These are phyloP conservation scores for Funneliformis geosporum DNA, from an alignment of 192 early-diverging fungal species.

Conservation along the genomic window DNA sequence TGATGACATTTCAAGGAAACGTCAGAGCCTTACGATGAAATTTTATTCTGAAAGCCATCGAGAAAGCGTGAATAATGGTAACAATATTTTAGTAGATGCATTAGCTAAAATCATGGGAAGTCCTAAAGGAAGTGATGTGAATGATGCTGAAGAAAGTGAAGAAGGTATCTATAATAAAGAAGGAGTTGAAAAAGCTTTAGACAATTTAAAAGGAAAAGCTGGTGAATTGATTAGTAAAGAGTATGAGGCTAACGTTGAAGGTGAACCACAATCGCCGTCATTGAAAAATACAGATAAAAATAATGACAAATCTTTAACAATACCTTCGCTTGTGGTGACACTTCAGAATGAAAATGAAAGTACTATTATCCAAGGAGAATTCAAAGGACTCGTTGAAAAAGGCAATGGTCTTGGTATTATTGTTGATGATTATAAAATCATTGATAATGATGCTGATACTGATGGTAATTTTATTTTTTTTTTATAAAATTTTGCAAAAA, in stretches of 20 bases:
- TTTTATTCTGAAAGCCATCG: conserved; percentile 10
- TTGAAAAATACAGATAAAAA: not conserved
- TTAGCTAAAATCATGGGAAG: not conserved
- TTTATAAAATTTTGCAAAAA: not conserved
- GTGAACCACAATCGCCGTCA: not conserved
- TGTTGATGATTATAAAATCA: not conserved
- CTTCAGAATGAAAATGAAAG: not conserved
- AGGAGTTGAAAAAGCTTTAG: conserved; percentile 10
- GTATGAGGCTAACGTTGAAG: not conserved
- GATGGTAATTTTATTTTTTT: not conserved
- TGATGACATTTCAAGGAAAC: not conserved
- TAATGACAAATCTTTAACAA: not conserved
- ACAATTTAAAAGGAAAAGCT: not conserved
- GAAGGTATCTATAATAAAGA: not conserved
- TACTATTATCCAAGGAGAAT: not conserved
- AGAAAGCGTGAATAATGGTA: not conserved
- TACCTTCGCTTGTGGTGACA: not conserved
- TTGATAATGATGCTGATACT: not conserved
- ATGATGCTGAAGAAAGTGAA: not conserved
- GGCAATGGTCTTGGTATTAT: not conserved
- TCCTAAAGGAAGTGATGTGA: not conserved
- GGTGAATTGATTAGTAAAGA: not conserved
- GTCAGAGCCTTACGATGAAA: conserved; percentile 21
- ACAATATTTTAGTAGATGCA: conserved; percentile 19
- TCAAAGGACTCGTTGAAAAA: not conserved